Evolutionary conservation across 1,284 basidiomycete genomes (phyloP), one percentile per base, ranked within the genome.

Genomic region (Rhodotorula sp.): DNA sequence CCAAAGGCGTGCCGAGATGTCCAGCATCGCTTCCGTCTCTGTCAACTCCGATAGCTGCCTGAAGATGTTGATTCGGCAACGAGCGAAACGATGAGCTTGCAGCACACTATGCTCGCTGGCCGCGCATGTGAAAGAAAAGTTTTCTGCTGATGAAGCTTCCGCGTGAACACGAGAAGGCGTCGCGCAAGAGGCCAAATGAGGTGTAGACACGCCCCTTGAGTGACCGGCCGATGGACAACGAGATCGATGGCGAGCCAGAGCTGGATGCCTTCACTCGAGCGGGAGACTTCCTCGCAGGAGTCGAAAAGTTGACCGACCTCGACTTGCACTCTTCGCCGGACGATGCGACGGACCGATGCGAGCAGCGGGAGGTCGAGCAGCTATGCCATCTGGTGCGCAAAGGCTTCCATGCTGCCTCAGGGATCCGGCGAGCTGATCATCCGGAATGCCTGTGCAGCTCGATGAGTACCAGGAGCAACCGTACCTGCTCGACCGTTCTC

Each of bases 401-500:
- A 21, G 5, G 12, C 20, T 18, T 2, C 12, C 39, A 43, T 1
- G 12, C 10, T 47, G 21, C 4, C 15, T 3, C 21, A 34, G 5
- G 23, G 5, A 16, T 15, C 18, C 6, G 5, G 10, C 8, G 8
- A 20, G 5, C 34, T 1, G 49, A 43, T 65, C 29, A 62, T 21
- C 2, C 8, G n/a, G 3, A 10, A 3, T 8, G 7, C 18, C 8
- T 18, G 18, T 10, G 31, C 71, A 97, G 94, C 86, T 98, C 56
- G 87, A 89, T 80, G 87, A 89, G 80, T 99, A 97, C 79, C 94
- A 97, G 80, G 95, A 98, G 71, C 91, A 96, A 78, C 86, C 94
- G 3, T 93, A 95, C 79, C 86, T 99, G 0, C 86, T 98, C n/a
- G 97, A 99, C 80, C 94, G 95, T n/a, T 90, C 88, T 78, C 86